Evolutionary conservation across 768 basidiomycete species (phyloP).

Genomic region (Hysterangium stoloniferum): DNA sequence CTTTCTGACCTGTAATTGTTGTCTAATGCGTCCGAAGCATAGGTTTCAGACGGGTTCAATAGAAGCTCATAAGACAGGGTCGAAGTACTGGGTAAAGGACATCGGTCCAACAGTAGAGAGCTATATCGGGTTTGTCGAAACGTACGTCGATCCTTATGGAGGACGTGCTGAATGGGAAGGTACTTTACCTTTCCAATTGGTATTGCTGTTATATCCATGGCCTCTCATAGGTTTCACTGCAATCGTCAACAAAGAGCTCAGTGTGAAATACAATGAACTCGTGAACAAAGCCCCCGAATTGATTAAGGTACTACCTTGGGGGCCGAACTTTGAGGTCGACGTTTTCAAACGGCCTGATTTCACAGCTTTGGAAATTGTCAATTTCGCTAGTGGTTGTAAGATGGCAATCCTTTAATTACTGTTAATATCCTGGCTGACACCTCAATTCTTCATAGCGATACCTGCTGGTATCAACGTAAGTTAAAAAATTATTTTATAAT

Average conservation of each 20-base stretch:
- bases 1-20: not conserved
- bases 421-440: not conserved
- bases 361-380: constrained; percentile 74
- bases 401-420: not conserved
- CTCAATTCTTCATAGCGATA: constrained; percentile 41
- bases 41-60: constrained; percentile 78
- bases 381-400: constrained; percentile 77
- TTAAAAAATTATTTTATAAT: constrained; percentile 11
- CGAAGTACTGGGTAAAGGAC: constrained; percentile 79
- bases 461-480: constrained; percentile 79
- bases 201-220: not conserved
- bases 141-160: constrained; percentile 84
- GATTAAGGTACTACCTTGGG: constrained; percentile 82
- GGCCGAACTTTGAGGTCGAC: constrained; percentile 38
- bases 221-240: constrained; percentile 66
- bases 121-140: constrained; percentile 83
- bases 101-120: constrained; percentile 82
- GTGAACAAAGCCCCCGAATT: constrained; percentile 71
- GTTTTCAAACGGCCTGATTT: constrained; percentile 83
- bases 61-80: constrained; percentile 70
- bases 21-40: not conserved
- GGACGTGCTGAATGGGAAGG: constrained; percentile 94
- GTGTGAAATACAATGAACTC: constrained; percentile 71
- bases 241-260: constrained; percentile 78
- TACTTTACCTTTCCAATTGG: constrained; percentile 16